A percentile compares a stretch with the other conserved stretches of the same genome.
phyloP scores from a whole-genome alignment of 2,329 filamentous ascomycete species.

The Fusarium duplospermum region DNA sequence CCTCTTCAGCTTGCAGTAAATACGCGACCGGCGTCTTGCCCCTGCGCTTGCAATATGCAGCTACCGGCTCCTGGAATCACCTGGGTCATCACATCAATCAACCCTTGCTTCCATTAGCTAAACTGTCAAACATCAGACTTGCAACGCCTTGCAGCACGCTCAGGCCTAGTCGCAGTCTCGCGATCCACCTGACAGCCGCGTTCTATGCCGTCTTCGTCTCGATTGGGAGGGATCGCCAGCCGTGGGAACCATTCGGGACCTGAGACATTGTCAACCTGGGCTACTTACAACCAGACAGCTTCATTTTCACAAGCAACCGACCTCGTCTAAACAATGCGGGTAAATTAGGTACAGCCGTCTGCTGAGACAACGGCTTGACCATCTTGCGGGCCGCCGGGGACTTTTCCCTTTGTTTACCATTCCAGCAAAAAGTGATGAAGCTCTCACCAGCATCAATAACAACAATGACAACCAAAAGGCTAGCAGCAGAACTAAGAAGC shows the following conservation, averaged over 20 bases:
- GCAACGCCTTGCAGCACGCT: constrained; percentile 39
- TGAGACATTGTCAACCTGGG: constrained; percentile 34
- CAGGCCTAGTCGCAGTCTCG: constrained; percentile 23
- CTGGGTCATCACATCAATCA: constrained; percentile 22
- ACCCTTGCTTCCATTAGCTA: constrained; percentile 35
- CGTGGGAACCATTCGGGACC: constrained; percentile 9
- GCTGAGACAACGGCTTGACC: constrained; percentile 29
- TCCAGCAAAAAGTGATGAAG: constrained; percentile 16
- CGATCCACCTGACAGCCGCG: constrained; percentile 23
- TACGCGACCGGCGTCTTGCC: constrained; percentile 23
- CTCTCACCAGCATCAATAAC: not conserved
- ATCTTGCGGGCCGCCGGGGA: constrained; percentile 6
- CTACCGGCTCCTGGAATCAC: constrained; percentile 19
- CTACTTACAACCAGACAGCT: not conserved
- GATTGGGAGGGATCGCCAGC: constrained; percentile 19
- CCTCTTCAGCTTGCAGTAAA: constrained; percentile 5
- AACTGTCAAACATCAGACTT: constrained; percentile 17
- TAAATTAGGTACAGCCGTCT: constrained; percentile 34
- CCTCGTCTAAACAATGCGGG: constrained; percentile 21
- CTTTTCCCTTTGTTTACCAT: constrained; percentile 37
- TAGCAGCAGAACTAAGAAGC: constrained; percentile 8
- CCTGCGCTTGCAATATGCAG: constrained; percentile 32
- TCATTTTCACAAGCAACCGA: constrained; percentile 10
- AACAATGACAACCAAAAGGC: not conserved
- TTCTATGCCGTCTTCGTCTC: constrained; percentile 1